Base-by-base conservation (phyloP, 305 asterid species). In the Rubia tinctorum region DNA sequence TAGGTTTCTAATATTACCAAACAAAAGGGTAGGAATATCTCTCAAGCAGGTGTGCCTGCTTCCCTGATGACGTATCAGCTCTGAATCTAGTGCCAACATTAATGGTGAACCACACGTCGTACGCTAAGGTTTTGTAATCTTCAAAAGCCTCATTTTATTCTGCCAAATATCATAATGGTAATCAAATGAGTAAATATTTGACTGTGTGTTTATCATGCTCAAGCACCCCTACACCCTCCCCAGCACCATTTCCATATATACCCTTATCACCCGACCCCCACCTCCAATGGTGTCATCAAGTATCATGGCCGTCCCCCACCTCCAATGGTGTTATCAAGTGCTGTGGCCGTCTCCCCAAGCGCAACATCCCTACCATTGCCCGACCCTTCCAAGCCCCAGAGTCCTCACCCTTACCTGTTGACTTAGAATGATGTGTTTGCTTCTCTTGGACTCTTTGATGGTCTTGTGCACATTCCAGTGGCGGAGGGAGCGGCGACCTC, bases 211-310 rank as follows among this genome's bases (percentile, higher is more conserved):
- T 0, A 75, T 82, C 49, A 84, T 89, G 96, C 86, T 85, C 37
- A 90, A 88, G 72, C 81, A 89, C 80, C 90, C 97, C 1, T 92
- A 92, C 86, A 83, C 75, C 83, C 86, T 92, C 0, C 81, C 98
- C 74, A 74, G 88, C n/a, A n/a, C n/a, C n/a, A n/a, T n/a, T 82
- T 86, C 97, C 27, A 60, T 37, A 60, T 60, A 37, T 25, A 37
- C 66, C 84, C 76, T 75, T 58, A 53, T 25, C 22, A 60, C 8
- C 72, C n/a, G n/a, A n/a, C n/a, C n/a, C n/a, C n/a, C n/a, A n/a
- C n/a, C n/a, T n/a, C n/a, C n/a, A n/a, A n/a, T n/a, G n/a, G n/a
- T n/a, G n/a, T n/a, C n/a, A n/a, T n/a, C n/a, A n/a, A n/a, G n/a
- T n/a, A n/a, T n/a, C n/a, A n/a, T n/a, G n/a, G n/a, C 60, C 87